Evolutionary conservation across 352 stramenopile genomes (phyloP).

Genomic region (Peronospora farinosa): DNA sequence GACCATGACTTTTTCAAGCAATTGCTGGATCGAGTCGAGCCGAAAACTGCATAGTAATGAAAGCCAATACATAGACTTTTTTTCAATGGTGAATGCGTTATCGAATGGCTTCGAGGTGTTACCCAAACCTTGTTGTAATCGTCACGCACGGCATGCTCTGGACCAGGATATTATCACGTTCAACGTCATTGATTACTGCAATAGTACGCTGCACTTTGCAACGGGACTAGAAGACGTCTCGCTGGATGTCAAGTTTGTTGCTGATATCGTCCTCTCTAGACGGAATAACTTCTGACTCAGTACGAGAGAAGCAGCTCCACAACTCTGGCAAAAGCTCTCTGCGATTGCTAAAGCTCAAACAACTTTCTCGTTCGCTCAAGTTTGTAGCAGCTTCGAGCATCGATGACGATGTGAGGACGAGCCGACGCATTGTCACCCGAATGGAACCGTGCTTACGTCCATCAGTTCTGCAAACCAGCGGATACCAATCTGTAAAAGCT

Average conservation of each 20-base stretch:
- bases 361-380: slow-evolving; percentile 32
- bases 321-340: slow-evolving; percentile 45
- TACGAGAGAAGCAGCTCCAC: slow-evolving; percentile 51
- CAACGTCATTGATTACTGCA: too few species aligned
- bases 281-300: background rate
- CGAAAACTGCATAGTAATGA: slow-evolving; percentile 38
- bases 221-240: slow-evolving; percentile 52
- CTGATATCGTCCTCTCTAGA: slow-evolving; percentile 32
- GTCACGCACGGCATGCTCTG: too few species aligned
- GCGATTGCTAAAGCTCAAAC: slow-evolving; percentile 45
- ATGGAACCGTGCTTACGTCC: slow-evolving; percentile 49
- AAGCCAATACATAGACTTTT: slow-evolving; percentile 33
- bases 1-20: slow-evolving; percentile 21
- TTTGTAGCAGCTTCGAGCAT: slow-evolving; percentile 44
- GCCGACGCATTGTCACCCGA: slow-evolving; percentile 42
- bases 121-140: too few species aligned
- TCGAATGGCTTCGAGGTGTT: background rate
- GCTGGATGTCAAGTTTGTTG: slow-evolving; percentile 56
- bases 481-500: slow-evolving; percentile 62
- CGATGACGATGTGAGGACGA: slow-evolving; percentile 49
- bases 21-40: slow-evolving; percentile 19
- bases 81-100: background rate
- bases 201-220: background rate
- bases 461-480: slow-evolving; percentile 47
- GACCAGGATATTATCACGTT: too few species aligned